phyloP scores from a whole-genome alignment of 176 grass and related monocot genomes.

The Musa beccarii region DNA sequence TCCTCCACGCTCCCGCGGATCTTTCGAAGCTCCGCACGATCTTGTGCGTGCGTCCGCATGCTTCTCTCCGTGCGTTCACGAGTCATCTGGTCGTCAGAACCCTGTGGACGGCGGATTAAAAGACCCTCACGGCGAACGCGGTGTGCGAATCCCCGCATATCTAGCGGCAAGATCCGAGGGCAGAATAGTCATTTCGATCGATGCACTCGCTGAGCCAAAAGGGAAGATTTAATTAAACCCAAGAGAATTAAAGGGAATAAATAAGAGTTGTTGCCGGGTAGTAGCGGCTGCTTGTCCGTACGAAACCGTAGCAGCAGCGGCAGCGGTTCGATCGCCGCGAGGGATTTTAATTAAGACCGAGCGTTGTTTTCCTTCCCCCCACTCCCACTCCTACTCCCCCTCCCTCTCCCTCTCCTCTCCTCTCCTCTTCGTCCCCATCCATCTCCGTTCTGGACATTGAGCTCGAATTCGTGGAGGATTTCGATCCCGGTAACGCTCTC shows the following conservation, averaged over 20 bases:
- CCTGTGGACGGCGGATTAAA: not conserved
- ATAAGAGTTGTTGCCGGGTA: not conserved
- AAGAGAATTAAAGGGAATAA: not conserved
- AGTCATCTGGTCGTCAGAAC: not conserved
- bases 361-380: not conserved
- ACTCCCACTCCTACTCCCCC: too few relatives aligned
- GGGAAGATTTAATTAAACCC: not conserved
- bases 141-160: not conserved
- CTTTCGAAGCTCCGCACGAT: not conserved
- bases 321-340: conserved; percentile 3
- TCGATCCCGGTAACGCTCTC: not conserved
- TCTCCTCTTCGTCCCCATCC: not conserved
- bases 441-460: not conserved
- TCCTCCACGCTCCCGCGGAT: not conserved
- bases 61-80: not conserved
- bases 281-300: not conserved
- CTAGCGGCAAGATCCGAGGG: not conserved
- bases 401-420: not conserved
- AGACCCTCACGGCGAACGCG: not conserved
- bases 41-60: not conserved
- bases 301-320: not conserved
- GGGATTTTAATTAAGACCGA: not conserved
- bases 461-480: not conserved
- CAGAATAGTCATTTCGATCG: not conserved
- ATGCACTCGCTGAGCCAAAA: not conserved